Conservation (phyloP, 192 early-diverging fungal genomes). For the Coemansia sp. region DNA sequence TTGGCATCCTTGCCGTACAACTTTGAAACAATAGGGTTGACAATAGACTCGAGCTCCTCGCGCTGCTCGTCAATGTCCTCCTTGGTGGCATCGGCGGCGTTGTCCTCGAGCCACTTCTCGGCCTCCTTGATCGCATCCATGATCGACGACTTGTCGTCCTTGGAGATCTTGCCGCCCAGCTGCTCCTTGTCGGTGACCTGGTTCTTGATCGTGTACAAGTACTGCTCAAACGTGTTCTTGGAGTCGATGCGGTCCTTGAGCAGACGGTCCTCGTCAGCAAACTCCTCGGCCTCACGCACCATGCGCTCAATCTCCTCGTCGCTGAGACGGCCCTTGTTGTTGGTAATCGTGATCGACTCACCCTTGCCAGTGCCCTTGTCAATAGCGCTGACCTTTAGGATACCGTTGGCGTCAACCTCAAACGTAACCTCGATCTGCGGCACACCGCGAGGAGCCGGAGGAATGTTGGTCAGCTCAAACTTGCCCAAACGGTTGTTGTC, state of each 20-base stretch:
- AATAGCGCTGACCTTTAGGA: constrained; percentile 86
- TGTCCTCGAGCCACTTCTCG: constrained; percentile 82
- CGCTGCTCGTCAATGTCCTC: constrained; percentile 98
- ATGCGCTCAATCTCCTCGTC: constrained; percentile 98
- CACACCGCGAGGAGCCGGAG: constrained; percentile 91
- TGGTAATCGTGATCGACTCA: constrained; percentile 95
- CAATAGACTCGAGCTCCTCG: constrained; percentile 87
- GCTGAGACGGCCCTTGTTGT: constrained; percentile 93
- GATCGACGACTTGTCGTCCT: constrained; percentile 88
- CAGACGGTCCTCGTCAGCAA: constrained; percentile 83
- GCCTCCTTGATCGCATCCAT: constrained; percentile 78
- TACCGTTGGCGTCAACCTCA: constrained; percentile 92
- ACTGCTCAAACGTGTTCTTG: constrained; percentile 89
- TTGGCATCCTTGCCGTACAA: constrained; percentile 69
- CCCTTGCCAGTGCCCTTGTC: constrained; percentile 98
- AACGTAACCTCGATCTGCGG: constrained; percentile 98
- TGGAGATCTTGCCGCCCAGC: constrained; percentile 80
- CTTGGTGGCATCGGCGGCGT: constrained; percentile 80
- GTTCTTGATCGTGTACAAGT: constrained; percentile 85
- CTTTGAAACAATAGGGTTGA: constrained; percentile 94
- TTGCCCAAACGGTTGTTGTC: constrained; percentile 98
- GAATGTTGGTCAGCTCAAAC: constrained; percentile 94
- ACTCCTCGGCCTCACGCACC: constrained; percentile 93
- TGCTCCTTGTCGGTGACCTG: constrained; percentile 82
- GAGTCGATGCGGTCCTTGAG: constrained; percentile 86